Evolutionary conservation across 768 basidiomycete genomes (phyloP).

Genomic region (Pisolithus sp.): DNA sequence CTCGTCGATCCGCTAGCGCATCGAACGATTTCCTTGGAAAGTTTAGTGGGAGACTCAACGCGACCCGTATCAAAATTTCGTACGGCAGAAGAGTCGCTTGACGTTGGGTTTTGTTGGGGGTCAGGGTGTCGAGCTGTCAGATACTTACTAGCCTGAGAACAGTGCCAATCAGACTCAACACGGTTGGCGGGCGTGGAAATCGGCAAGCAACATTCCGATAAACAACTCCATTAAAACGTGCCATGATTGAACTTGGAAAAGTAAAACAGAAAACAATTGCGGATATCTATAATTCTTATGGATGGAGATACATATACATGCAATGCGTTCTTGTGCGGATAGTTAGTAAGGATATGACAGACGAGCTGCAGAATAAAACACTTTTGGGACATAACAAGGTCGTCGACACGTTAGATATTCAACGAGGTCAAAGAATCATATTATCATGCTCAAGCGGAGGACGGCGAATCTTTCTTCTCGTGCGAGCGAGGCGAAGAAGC

Average conservation of each 20-base stretch:
- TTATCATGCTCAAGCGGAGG: constrained; percentile 15
- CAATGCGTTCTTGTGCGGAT: neutral
- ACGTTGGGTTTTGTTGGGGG: no score
- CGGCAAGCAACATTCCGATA: no score
- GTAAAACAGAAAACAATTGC: neutral
- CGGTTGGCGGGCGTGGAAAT: no score
- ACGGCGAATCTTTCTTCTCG: constrained; percentile 25
- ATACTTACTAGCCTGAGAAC: no score
- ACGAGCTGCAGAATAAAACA: neutral
- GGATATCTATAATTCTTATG: neutral
- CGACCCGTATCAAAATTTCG: no score
- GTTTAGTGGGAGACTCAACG: no score
- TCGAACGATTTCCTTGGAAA: neutral
- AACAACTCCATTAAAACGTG: no score
- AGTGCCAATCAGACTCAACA: no score
- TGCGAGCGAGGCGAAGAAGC: constrained; percentile 47
- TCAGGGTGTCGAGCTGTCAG: no score
- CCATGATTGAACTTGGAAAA: no score
- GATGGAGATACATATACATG: constrained; percentile 1
- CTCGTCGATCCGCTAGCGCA: neutral
- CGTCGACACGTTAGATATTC: neutral
- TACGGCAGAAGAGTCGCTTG: no score
- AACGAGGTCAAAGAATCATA: no score
- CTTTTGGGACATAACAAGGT: neutral
- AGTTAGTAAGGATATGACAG: neutral